phyloP scores from a whole-genome alignment of 768 basidiomycete genomes.

The Udeniomyces megalosporus region DNA sequence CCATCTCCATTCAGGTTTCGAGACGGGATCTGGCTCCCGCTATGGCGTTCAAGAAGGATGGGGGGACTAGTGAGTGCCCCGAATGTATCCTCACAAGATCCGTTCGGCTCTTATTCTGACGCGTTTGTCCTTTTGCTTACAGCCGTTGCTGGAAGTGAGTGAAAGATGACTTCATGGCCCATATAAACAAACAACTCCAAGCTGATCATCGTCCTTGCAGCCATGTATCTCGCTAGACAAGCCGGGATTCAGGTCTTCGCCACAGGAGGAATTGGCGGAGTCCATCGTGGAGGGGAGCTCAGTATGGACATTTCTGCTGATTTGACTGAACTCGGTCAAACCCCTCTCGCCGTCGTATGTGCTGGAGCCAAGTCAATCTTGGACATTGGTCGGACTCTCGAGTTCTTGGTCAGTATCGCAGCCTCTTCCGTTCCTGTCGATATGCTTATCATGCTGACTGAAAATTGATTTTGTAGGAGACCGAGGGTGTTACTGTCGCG shows the following conservation, averaged over 20 bases:
- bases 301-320: slow-evolving; percentile 94
- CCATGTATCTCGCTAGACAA: slow-evolving; percentile 33
- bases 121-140: slow-evolving; percentile 8
- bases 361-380: slow-evolving; percentile 89
- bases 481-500: slow-evolving; percentile 79
- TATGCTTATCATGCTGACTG: not conserved
- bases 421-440: not conserved
- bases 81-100: no score
- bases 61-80: slow-evolving; percentile 40
- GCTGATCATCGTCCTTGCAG: no score
- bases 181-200: not conserved
- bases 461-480: slow-evolving; percentile 62
- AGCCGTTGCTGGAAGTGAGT: not conserved
- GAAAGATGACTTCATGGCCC: not conserved
- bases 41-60: slow-evolving; percentile 34
- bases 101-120: slow-evolving; percentile 32
- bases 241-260: slow-evolving; percentile 73
- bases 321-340: slow-evolving; percentile 69
- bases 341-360: slow-evolving; percentile 68
- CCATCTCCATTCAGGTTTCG: slow-evolving; percentile 25
- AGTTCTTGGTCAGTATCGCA: slow-evolving; percentile 29
- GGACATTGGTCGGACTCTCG: slow-evolving; percentile 57
- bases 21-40: slow-evolving; percentile 23
- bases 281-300: slow-evolving; percentile 53
- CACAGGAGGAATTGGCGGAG: slow-evolving; percentile 61